These are phyloP conservation scores for Mychonastes homosphaera DNA, from an alignment of 139 green algal species.

Conservation along the genomic window DNA sequence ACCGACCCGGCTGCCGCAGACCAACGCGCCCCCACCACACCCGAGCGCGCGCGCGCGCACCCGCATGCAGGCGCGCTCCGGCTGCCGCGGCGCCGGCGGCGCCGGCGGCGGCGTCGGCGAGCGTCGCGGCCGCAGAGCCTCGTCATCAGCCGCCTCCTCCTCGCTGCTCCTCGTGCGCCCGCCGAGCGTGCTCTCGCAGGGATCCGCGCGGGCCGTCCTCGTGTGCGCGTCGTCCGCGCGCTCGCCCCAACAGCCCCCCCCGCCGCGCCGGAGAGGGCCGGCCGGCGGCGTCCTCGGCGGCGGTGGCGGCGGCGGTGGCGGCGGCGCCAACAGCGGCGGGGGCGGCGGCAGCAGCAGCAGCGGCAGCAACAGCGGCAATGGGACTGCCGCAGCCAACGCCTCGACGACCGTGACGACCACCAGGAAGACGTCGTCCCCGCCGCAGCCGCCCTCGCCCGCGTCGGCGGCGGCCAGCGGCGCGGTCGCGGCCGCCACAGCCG, in stretches of 20 bases:
- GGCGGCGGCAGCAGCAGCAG: conserved; percentile 9
- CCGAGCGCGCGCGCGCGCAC: too few species aligned
- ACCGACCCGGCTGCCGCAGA: too few species aligned
- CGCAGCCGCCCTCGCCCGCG: neutral
- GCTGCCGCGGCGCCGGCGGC: too few species aligned
- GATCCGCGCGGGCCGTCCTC: too few species aligned
- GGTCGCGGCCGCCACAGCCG: neutral
- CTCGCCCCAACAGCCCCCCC: neutral
- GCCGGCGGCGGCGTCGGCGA: too few species aligned
- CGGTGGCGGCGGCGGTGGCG: neutral
- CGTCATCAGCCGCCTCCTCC: too few species aligned
- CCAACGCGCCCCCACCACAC: too few species aligned
- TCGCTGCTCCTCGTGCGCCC: too few species aligned
- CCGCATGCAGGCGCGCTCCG: too few species aligned
- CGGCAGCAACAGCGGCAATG: conserved; percentile 4
- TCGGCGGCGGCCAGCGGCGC: conserved; percentile 5
- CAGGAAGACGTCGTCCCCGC: conserved; percentile 1
- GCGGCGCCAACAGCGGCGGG: neutral
- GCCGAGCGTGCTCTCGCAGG: too few species aligned
- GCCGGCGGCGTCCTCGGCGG: neutral
- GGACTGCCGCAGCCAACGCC: neutral
- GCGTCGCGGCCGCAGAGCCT: too few species aligned
- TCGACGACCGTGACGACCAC: conserved; percentile 8
- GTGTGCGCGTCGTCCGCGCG: too few species aligned
- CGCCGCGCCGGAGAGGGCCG: neutral